Evolutionary conservation across 2,329 filamentous ascomycete species (phyloP).

Genomic region (Incumbomyces delicatus): DNA sequence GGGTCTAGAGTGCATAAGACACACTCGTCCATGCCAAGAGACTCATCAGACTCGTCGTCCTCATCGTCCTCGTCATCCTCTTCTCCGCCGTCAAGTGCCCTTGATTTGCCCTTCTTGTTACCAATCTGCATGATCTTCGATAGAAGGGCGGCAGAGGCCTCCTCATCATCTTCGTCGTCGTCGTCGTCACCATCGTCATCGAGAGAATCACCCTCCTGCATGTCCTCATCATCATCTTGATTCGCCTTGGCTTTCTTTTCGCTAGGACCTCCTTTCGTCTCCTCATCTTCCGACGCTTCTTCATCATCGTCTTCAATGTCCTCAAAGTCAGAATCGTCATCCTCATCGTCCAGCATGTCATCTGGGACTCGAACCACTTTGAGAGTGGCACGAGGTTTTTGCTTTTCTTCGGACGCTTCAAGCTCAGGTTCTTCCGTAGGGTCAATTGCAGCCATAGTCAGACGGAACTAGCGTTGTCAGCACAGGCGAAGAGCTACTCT

Average conservation of each 20-base stretch:
- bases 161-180: slow-evolving; percentile 58
- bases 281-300: slow-evolving; percentile 38
- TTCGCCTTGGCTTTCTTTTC: slow-evolving; percentile 22
- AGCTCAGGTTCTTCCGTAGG: slow-evolving; percentile 65
- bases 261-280: slow-evolving; percentile 27
- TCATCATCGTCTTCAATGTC: slow-evolving; percentile 52
- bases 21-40: slow-evolving; percentile 69
- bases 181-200: slow-evolving; percentile 59
- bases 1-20: slow-evolving; percentile 95
- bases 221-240: slow-evolving; percentile 56
- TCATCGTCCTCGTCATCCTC: slow-evolving; percentile 48
- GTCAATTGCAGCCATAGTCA: slow-evolving; percentile 98
- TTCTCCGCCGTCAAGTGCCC: slow-evolving; percentile 56
- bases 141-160: slow-evolving; percentile 38
- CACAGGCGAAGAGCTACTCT: too few species aligned
- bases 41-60: slow-evolving; percentile 48
- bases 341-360: slow-evolving; percentile 49
- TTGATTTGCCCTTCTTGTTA: slow-evolving; percentile 49
- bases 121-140: slow-evolving; percentile 44
- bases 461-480: slow-evolving; percentile 60
- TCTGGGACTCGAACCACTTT: slow-evolving; percentile 73
- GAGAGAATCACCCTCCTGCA: slow-evolving; percentile 54
- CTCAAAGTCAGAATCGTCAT: slow-evolving; percentile 50
- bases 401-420: slow-evolving; percentile 52
- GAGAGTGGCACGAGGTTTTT: slow-evolving; percentile 65